Base-by-base conservation (phyloP, 257 asterid species). In the Dorcoceras hygrometricum region DNA sequence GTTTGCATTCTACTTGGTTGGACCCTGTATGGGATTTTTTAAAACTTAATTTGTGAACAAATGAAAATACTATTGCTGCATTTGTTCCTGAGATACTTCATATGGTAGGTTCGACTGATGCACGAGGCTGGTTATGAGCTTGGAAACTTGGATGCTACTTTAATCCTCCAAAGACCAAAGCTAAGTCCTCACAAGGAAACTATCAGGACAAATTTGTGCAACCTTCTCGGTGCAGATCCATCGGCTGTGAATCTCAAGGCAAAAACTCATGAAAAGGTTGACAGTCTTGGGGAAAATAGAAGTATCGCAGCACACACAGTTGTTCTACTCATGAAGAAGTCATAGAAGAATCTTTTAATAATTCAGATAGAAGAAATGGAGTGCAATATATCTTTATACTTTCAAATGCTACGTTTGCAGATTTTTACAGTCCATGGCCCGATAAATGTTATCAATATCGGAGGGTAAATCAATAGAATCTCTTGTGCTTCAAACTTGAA, bases 251-350 rank as follows among this genome's bases (percentile, higher is more conserved):
- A 93, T 76, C 81, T 93, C 57, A 93, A 93, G 78, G 97, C 99
- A 9, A 93, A 90, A 77, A 93, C 99, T 62, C 99, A 93, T 32
- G 99, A 93, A 81, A 93, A 88, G 71, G 99, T 93, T 5, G 99
- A 93, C 65, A 93, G 99, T 73, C 96, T 90, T 1, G 99, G 97
- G 69, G 99, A 93, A 80, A 93, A 93, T 64, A 79, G 99, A 74
- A 93, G 97, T 69, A 93, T 93, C 56, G 97, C 99, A 6, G 96
- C 99, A 19, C 97, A 93, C 63, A 93, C 96, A 0, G 92, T 90
- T 16, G 96, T 93, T 65, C 97, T 93, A 27, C 96, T 93, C 54
- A 81, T 87, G 85, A 86, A 63, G 77, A 90, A 83, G 76, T 81
- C 69, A 68, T 32, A 69, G 25, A 26, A 23, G 43, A 46, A 14